Base-by-base conservation (phyloP, 306 rosid genomes). In the peach (Prunus persica) region DNA sequence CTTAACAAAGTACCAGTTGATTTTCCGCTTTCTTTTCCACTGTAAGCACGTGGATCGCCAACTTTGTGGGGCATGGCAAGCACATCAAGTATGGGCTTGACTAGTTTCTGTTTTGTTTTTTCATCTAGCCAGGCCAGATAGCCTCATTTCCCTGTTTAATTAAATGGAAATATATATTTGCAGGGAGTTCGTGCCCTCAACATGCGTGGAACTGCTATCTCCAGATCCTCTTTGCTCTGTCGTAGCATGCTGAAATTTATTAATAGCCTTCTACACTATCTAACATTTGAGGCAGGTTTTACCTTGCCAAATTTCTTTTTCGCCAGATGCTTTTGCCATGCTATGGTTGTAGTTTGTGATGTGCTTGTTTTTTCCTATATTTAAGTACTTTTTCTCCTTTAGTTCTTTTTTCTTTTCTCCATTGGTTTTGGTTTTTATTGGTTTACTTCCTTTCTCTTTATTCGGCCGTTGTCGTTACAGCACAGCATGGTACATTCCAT, bases 11-110 rank as follows among this genome's bases (percentile, higher is more conserved):
- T 95, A 95, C 84, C 98, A 92, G 81, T 83, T 95, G 72, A 86
- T 95, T 84, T 95, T 95, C 76, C 95, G 91, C 80, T 95, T 87
- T 86, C 97, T 92, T 68, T 92, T 95, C 86, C 98, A 84, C 81
- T 95, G 96, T 76, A 95, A 95, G 80, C 96, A 95, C 28, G 98
- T 95, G 75, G 98, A 90, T 63, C 93, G 97, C 55, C 98, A 95
- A 79, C 95, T 95, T 55, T 90, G 98, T 78, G 94, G 95, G 82
- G 98, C 97, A 45, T 95, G 98, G 98, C 98, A 95, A 90, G 82
- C 88, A 58, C 97, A 94, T 88, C 98, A 94, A 83, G 98, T 95
- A 89, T 76, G 89, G 14, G 41, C 73, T 71, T 3, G 25, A 76
- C 11, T 4, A 47, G n/a, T 41, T 70, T 69, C 58, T 78, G 16